These are phyloP conservation scores for Amanita phalloides DNA, from an alignment of 768 basidiomycete species.

Conservation along the genomic window DNA sequence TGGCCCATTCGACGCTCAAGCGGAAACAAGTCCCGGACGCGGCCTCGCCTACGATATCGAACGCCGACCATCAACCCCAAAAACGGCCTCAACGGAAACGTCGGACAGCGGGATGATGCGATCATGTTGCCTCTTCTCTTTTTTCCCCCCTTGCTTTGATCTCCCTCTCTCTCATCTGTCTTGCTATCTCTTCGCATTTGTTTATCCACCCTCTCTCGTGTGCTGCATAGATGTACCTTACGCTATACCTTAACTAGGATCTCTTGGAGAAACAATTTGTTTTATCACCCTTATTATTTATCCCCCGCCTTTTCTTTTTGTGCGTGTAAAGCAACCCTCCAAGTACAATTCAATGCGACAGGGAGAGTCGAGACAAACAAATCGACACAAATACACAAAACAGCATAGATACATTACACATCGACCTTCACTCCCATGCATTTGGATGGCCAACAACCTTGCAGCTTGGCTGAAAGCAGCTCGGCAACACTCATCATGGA, in stretches of 20 bases:
- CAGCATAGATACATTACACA: too few species aligned
- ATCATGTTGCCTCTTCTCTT: constrained; percentile 9
- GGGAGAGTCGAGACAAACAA: too few species aligned
- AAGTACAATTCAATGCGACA: too few species aligned
- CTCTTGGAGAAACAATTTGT: constrained; percentile 15
- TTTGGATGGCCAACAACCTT: too few species aligned
- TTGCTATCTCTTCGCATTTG: constrained; percentile 7
- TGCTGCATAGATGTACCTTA: constrained; percentile 25
- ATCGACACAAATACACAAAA: too few species aligned
- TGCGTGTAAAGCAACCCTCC: not conserved
- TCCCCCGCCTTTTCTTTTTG: not conserved
- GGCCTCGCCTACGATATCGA: constrained; percentile 40
- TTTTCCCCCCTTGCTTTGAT: constrained; percentile 9
- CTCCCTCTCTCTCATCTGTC: constrained; percentile 6
- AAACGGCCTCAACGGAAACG: constrained; percentile 47
- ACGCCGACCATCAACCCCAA: constrained; percentile 31
- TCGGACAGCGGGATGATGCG: constrained; percentile 33
- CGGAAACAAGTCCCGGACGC: constrained; percentile 36
- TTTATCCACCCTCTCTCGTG: constrained; percentile 10
- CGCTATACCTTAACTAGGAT: constrained; percentile 20
- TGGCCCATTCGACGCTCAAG: constrained; percentile 41
- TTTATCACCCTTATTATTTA: constrained; percentile 20
- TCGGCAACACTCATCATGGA: too few species aligned
- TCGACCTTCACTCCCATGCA: too few species aligned
- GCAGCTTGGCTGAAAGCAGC: too few species aligned